phyloP scores from a whole-genome alignment of 2,329 filamentous ascomycete species.

The Hypoxylon sp. region DNA sequence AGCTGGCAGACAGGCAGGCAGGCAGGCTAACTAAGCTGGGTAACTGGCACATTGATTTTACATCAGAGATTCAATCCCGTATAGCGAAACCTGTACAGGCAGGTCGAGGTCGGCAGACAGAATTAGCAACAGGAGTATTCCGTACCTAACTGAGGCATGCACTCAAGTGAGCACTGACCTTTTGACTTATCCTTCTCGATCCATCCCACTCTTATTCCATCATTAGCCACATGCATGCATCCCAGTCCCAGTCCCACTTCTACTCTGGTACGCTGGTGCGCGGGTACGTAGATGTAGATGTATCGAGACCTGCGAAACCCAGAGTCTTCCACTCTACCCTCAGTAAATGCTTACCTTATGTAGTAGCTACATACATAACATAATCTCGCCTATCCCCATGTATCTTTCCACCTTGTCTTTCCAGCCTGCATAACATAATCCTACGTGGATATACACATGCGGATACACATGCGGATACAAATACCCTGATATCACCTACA shows the following conservation, averaged over 20 bases:
- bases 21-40: background rate
- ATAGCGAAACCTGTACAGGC: background rate
- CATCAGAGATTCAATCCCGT: background rate
- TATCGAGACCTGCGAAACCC: background rate
- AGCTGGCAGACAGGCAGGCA: too few relatives aligned
- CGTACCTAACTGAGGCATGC: background rate
- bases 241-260: constrained; percentile 20
- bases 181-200: background rate
- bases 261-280: background rate
- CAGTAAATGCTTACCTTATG: background rate
- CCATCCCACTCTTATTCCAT: constrained; percentile 16
- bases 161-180: background rate
- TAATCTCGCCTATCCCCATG: too few relatives aligned
- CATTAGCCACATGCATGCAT: constrained; percentile 33
- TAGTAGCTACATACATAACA: too few relatives aligned
- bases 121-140: constrained; percentile 12
- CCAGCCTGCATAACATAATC: constrained; percentile 34
- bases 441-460: constrained; percentile 15
- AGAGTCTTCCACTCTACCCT: constrained; percentile 7
- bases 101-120: background rate
- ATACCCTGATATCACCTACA: constrained; percentile 40
- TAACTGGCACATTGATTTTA: background rate
- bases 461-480: constrained; percentile 32
- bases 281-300: background rate
- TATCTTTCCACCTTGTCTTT: background rate